Conservation (phyloP, 75 land plant genomes). For the Sequoiadendron giganteum region DNA sequence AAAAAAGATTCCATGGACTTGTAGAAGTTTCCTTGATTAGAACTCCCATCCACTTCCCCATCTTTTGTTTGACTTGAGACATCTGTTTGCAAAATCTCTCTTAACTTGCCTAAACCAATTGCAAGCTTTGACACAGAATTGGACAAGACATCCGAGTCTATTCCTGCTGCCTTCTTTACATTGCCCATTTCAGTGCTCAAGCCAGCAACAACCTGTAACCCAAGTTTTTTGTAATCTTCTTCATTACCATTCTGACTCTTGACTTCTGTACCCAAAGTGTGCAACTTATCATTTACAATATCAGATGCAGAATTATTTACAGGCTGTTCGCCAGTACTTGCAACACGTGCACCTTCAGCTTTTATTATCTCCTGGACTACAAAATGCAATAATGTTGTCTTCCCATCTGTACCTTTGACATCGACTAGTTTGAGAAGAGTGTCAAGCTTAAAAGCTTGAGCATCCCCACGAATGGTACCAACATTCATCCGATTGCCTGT, state of each 20-base stretch:
- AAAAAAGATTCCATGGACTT: constrained; percentile 50
- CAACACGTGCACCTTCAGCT: constrained; percentile 54
- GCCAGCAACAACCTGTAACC: constrained; percentile 68
- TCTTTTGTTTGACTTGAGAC: constrained; percentile 22
- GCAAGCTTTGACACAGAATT: constrained; percentile 72
- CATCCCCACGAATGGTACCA: constrained; percentile 85
- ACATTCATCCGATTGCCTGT: constrained; percentile 88
- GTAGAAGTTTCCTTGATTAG: constrained; percentile 41
- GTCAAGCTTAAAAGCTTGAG: constrained; percentile 85
- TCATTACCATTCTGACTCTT: constrained; percentile 4
- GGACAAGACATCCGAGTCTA: constrained; percentile 68
- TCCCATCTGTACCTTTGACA: constrained; percentile 85
- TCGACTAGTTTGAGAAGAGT: constrained; percentile 77
- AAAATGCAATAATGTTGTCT: constrained; percentile 82
- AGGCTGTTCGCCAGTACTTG: constrained; percentile 23
- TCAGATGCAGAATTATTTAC: not conserved
- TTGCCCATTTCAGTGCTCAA: constrained; percentile 68
- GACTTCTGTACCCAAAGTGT: not conserved
- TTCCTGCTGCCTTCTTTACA: constrained; percentile 74
- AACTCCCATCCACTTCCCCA: constrained; percentile 14
- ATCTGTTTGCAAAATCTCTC: constrained; percentile 33
- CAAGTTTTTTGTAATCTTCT: constrained; percentile 55
- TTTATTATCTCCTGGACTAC: constrained; percentile 75
- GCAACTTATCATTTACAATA: not conserved
- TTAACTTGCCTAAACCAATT: constrained; percentile 50